Base-by-base conservation (phyloP, 2,329 filamentous ascomycete genomes). In the Piedraia hortae region DNA sequence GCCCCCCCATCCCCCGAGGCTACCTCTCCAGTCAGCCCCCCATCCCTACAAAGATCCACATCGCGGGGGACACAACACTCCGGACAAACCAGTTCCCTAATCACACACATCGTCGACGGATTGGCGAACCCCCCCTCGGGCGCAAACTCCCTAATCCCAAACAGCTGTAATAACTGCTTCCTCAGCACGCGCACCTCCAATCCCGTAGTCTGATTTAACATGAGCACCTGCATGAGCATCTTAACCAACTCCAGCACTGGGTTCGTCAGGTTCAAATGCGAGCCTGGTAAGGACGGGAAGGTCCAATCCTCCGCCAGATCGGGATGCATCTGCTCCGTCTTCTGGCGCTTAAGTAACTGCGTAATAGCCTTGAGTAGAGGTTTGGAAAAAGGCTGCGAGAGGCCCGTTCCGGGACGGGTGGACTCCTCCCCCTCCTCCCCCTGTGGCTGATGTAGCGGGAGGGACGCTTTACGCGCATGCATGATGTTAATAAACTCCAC, bases 401-500 rank as follows among this genome's bases (percentile, higher is more conserved):
- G 59, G 11, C 88, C 62, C 13, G 68, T 60, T 22, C 48, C 52
- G 13, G 48, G 43, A 8, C 61, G 54, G 2, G 54, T 44, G 35
- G 57, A 53, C 24, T 70, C 57, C 23, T 56, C 56, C n/a, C n/a
- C n/a, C 13, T 62, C 61, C 12, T 65, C 62, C 0, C 58, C 50
- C 24, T 51, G 50, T 24, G 54, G 49, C 9, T 48, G 48, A 24
- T 59, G 50, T 14, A 61, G 51, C 1, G 61, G 57, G 5, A 68
- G 52, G 31, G 71, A 70, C 4, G 63, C 68, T 46, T 93, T 97
- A 29, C 80, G 56, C 7, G 54, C 50, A 38, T 91, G 80, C 80
- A 97, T 91, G 24, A 91, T 56, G 32, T 90, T 67, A 32, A 97
- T 73, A 44, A 91, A 97, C 41, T 90, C 77, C 8, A 90, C 64